phyloP scores from a whole-genome alignment of 306 rosid genomes.

The Sicyos edulis region DNA sequence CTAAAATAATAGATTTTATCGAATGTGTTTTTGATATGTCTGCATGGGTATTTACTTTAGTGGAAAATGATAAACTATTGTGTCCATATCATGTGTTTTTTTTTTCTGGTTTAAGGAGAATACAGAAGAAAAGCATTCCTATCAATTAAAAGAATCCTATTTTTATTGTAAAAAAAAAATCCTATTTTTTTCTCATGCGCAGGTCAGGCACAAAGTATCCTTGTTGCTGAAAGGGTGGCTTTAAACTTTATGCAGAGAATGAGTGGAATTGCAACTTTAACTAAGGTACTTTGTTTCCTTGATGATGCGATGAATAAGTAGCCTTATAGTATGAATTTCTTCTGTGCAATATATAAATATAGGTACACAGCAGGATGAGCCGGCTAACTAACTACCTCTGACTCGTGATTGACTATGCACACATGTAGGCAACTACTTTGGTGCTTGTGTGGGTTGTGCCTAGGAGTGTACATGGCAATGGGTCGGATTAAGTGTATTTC shows the following conservation, averaged over 20 bases:
- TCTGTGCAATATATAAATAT: not conserved
- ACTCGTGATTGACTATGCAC: not conserved
- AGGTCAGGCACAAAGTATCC: conserved; percentile 79
- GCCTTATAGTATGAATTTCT: not conserved
- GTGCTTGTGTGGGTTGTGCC: not conserved
- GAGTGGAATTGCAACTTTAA: conserved; percentile 94
- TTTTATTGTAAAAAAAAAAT: not conserved
- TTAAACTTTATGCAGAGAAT: conserved; percentile 95
- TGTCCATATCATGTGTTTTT: not conserved
- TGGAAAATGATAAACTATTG: not conserved
- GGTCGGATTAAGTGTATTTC: too few relatives aligned
- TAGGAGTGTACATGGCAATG: too few relatives aligned
- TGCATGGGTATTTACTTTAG: not conserved
- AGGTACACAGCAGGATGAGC: not conserved
- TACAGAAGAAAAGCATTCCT: not conserved
- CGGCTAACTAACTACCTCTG: not conserved
- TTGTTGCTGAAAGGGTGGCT: conserved; percentile 78
- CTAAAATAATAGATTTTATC: not conserved
- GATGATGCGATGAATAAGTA: not conserved
- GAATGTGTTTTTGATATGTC: not conserved
- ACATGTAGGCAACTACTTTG: not conserved
- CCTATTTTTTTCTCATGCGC: conserved; percentile 25
- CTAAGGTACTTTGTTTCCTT: conserved; percentile 50
- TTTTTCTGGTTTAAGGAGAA: not conserved
- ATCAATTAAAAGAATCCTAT: too few relatives aligned